A percentile compares a stretch with the other conserved stretches of the same genome.
These are phyloP conservation scores for Entomortierella lignicola DNA, from an alignment of 192 early-diverging fungal species.

Conservation along the genomic window DNA sequence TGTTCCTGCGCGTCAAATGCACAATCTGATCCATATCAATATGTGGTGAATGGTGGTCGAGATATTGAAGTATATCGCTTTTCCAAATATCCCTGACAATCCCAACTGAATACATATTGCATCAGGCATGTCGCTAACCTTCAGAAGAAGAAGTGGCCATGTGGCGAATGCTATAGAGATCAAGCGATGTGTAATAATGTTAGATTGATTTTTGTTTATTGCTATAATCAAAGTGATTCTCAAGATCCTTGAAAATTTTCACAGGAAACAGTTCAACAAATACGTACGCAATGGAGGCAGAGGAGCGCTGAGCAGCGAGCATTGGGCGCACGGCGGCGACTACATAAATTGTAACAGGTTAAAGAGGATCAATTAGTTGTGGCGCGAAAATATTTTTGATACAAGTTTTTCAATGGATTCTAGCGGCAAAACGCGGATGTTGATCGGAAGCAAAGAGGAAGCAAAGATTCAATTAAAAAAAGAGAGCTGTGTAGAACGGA, in stretches of 20 bases:
- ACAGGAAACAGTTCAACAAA: background rate
- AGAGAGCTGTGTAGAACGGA: background rate
- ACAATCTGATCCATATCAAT: background rate
- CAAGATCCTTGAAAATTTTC: background rate
- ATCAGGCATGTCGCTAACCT: slow-evolving; percentile 34
- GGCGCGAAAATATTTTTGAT: background rate
- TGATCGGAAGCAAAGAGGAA: background rate
- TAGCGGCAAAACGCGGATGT: background rate
- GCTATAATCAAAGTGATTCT: background rate
- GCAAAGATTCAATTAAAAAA: background rate
- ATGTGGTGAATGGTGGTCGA: too few relatives aligned
- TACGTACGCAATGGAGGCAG: slow-evolving; percentile 53
- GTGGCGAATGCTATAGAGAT: slow-evolving; percentile 47
- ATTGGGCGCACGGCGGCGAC: slow-evolving; percentile 55
- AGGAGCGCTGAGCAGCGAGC: slow-evolving; percentile 56
- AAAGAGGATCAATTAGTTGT: background rate
- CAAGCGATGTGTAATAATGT: background rate
- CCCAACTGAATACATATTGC: background rate
- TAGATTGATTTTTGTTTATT: background rate
- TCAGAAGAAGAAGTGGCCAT: slow-evolving; percentile 52
- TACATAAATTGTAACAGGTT: slow-evolving; percentile 1
- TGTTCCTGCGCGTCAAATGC: background rate
- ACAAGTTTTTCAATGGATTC: background rate
- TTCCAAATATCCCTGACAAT: background rate
- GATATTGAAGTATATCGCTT: too few relatives aligned